Conservation (phyloP, 306 rosid genomes). For the Cucurbita moschata region DNA sequence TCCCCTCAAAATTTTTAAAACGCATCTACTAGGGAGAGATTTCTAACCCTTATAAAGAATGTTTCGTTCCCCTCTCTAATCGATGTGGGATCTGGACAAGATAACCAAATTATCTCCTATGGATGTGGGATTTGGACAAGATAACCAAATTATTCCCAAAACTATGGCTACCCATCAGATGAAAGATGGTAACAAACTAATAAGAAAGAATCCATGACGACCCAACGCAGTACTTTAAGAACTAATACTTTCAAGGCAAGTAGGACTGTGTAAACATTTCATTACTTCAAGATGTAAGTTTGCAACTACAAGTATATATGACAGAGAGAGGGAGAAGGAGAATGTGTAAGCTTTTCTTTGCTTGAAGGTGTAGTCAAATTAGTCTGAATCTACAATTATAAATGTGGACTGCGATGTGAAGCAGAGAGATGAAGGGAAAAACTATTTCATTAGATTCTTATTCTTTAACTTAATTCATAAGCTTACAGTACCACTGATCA, state of each 20-base stretch:
- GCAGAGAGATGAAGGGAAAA: not conserved
- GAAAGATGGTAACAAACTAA: not conserved
- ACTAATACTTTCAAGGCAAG: slow-evolving; percentile 1
- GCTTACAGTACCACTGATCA: too few relatives aligned
- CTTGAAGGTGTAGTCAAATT: not conserved
- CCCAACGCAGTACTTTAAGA: not conserved
- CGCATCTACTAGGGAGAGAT: too few relatives aligned
- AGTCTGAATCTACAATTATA: not conserved
- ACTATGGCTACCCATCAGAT: not conserved
- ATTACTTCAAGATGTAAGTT: not conserved
- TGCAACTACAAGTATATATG: not conserved
- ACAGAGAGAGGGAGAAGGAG: not conserved
- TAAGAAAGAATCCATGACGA: not conserved
- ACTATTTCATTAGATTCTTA: not conserved
- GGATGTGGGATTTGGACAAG: not conserved
- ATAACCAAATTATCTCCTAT: too few relatives aligned
- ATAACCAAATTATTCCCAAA: not conserved
- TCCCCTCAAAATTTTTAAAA: too few relatives aligned
- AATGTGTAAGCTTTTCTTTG: not conserved
- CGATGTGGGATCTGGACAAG: too few relatives aligned
- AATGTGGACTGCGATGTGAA: not conserved
- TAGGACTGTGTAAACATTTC: not conserved
- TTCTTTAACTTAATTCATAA: too few relatives aligned
- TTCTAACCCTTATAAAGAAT: too few relatives aligned
- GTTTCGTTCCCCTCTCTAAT: too few relatives aligned